Percentiles rank a stretch among this genome's conserved stretches.
Evolutionary conservation across 371 early-diverging fungal genomes (phyloP).

Genomic region (Rhizopus stolonifer): DNA sequence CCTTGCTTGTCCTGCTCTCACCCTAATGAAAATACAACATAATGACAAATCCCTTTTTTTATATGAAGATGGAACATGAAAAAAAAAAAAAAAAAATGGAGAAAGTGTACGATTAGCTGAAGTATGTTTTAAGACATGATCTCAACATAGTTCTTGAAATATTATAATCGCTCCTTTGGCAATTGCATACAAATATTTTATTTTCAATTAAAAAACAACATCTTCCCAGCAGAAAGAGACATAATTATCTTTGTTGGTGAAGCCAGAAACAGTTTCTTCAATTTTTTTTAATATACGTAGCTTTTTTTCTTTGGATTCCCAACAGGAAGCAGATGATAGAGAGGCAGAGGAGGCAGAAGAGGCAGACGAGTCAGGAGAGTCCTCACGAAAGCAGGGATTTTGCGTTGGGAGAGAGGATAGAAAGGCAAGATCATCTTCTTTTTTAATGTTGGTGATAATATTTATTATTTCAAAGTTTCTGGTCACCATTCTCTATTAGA

Average conservation of each 20-base stretch:
- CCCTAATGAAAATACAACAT: constrained; percentile 3
- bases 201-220: constrained; percentile 2
- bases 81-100: neutral
- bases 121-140: constrained; percentile 3
- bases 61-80: neutral
- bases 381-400: neutral
- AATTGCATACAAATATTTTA: constrained; percentile 1
- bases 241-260: constrained; percentile 1
- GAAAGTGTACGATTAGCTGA: constrained; percentile 1
- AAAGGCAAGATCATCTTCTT: constrained; percentile 5
- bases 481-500: constrained; percentile 3
- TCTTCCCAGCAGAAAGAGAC: constrained; percentile 1
- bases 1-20: constrained; percentile 2
- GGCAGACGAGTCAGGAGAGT: neutral
- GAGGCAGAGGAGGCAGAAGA: too few relatives aligned
- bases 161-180: constrained; percentile 3
- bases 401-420: neutral
- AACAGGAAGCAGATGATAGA: neutral
- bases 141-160: neutral
- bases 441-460: constrained; percentile 1
- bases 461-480: constrained; percentile 8
- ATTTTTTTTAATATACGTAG: neutral
- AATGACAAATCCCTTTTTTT: constrained; percentile 1
- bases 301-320: constrained; percentile 3
- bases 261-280: neutral